These are phyloP conservation scores for Acanthamoeba royreba DNA, from an alignment of 208 protist species.

Conservation along the genomic window DNA sequence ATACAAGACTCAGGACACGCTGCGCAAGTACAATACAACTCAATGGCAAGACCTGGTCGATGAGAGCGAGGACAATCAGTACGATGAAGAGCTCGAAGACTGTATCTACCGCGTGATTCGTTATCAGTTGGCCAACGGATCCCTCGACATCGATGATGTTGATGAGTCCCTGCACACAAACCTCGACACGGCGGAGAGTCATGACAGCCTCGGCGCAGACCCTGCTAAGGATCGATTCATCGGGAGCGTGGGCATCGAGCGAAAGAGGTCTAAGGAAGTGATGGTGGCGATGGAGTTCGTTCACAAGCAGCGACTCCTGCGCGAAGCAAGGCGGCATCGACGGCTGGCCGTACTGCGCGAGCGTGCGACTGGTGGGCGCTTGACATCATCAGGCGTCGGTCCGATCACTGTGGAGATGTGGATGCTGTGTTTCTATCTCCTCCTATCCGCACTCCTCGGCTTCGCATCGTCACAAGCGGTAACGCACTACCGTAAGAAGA, in stretches of 20 bases:
- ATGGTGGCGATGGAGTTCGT: background rate
- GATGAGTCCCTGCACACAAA: too few relatives aligned
- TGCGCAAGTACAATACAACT: background rate
- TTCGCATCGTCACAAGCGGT: background rate
- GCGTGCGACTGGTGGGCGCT: background rate
- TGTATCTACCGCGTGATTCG: background rate
- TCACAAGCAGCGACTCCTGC: background rate
- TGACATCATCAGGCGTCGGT: background rate
- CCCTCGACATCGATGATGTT: background rate
- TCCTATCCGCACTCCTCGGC: background rate
- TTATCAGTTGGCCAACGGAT: background rate
- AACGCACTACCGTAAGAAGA: background rate
- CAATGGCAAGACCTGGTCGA: background rate
- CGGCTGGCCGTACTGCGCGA: background rate
- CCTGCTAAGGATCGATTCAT: background rate
- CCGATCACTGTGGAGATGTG: background rate
- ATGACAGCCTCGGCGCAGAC: background rate
- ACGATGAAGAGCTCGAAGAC: background rate
- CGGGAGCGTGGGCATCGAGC: background rate
- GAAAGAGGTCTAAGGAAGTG: background rate
- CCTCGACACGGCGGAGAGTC: too few relatives aligned
- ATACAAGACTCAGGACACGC: background rate
- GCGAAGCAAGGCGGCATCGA: background rate
- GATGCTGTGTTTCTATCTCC: background rate
- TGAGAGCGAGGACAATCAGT: background rate